Evolutionary conservation across 2,329 filamentous ascomycete species (phyloP), one percentile per base, ranked within the genome.

Genomic region (Ophiostoma piceae): DNA sequence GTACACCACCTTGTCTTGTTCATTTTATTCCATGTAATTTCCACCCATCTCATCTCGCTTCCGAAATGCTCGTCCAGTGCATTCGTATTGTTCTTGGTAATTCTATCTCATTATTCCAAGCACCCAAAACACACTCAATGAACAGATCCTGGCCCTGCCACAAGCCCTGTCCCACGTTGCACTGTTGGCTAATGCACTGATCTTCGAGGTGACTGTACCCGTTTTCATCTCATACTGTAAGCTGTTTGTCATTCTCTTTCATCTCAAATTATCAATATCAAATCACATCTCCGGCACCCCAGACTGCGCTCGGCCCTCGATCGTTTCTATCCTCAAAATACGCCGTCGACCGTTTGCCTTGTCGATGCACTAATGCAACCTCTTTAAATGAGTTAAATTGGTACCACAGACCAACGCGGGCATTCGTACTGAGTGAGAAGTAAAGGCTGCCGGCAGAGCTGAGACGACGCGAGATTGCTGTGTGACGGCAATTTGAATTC

Each of bases 331-430:
- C 12, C 9, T 41, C 35, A 35, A 8, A 8, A 5, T 35, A 35
- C 35, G 16, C 16, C 43, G 16, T 16, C 43, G 19, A 47, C 51
- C 51, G 51, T 57, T 57, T 57, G 51, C 51, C 51, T 57, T 57
- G 51, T 57, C 51, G 47, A 67, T 32, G 22, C 14, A 57, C 51
- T 57, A 57, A 29, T 57, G 51, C 51, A 57, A 57, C 51, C 51
- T 57, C 51, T 57, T 57, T 22, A 57, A 47, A 47, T 19, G n/a
- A 5, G 8, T 57, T 22, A 57, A 47, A 47, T 19, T 47, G 16
- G 8, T 11, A 22, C 11, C 11, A 8, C 7, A 4, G n/a, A 1
- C 14, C 41, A 47, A 47, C 41, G 16, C 41, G 41, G 41, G 41
- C 41, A 47, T 47, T 47, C 16, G 41, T 47, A 47, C 11, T 41